Conservation (phyloP, 2,329 filamentous ascomycete genomes). For the Sporothrix brasiliensis region DNA sequence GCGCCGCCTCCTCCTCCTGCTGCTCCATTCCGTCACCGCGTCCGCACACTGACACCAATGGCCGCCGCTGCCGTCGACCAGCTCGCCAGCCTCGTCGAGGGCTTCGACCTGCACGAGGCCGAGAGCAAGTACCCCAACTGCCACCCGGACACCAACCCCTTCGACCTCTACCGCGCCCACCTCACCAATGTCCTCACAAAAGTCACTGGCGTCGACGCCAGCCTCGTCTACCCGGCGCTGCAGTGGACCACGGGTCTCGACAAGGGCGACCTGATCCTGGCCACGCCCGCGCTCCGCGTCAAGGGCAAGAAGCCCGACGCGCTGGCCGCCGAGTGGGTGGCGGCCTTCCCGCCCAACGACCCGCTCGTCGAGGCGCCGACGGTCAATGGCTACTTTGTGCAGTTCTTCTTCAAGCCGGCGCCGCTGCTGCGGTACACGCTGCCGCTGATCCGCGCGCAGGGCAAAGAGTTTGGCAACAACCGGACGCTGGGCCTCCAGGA, state of each 20-base stretch:
- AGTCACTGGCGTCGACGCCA: slow-evolving; percentile 69
- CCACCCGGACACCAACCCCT: slow-evolving; percentile 70
- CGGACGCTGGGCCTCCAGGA: slow-evolving; percentile 62
- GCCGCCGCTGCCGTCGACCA: slow-evolving; percentile 39
- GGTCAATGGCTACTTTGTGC: slow-evolving; percentile 68
- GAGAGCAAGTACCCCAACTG: slow-evolving; percentile 56
- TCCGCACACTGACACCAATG: slow-evolving; percentile 23
- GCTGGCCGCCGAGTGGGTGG: slow-evolving; percentile 63
- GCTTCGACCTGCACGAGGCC: slow-evolving; percentile 44
- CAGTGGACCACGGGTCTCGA: slow-evolving; percentile 79
- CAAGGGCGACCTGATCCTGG: slow-evolving; percentile 79
- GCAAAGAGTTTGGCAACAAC: slow-evolving; percentile 66
- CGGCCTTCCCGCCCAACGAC: slow-evolving; percentile 60
- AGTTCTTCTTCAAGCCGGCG: slow-evolving; percentile 77
- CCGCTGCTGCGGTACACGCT: slow-evolving; percentile 68
- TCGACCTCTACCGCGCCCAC: slow-evolving; percentile 79
- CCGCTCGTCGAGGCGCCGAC: slow-evolving; percentile 72
- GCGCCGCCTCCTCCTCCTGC: neutral
- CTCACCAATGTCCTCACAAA: slow-evolving; percentile 69
- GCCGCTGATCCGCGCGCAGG: slow-evolving; percentile 67
- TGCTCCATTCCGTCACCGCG: neutral
- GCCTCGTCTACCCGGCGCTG: slow-evolving; percentile 73
- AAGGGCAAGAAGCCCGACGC: slow-evolving; percentile 69
- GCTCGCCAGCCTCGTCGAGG: slow-evolving; percentile 44
- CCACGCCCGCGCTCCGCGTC: slow-evolving; percentile 76